Conservation (phyloP, 345 rosid genomes). For the Dipteronia dyeriana region DNA sequence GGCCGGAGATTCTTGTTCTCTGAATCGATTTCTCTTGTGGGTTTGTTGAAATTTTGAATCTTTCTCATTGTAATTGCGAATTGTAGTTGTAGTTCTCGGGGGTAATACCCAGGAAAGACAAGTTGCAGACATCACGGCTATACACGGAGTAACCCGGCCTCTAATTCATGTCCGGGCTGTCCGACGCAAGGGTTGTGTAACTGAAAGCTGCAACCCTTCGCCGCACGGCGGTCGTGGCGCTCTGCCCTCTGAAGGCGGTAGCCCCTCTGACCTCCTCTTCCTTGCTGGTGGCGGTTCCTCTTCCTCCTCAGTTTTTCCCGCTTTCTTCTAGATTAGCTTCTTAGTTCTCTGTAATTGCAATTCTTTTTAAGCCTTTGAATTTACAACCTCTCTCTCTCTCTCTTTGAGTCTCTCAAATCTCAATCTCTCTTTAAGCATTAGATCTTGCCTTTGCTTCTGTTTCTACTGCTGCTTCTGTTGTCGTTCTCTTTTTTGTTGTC, state of each 20-base stretch:
- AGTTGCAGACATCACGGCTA: constrained; percentile 98
- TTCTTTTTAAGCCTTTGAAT: too few relatives aligned
- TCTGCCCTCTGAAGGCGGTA: constrained; percentile 99
- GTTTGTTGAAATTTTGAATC: neutral
- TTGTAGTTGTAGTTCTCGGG: constrained; percentile 20
- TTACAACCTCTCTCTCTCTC: neutral
- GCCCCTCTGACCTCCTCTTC: constrained; percentile 99
- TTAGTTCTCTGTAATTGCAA: neutral
- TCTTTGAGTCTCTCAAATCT: too few relatives aligned
- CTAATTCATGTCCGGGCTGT: constrained; percentile 75
- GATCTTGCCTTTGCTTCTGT: constrained; percentile 21
- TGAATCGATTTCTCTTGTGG: neutral
- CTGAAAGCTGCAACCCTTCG: constrained; percentile 74
- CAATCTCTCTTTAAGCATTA: neutral
- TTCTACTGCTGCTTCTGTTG: constrained; percentile 10
- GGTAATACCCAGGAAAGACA: constrained; percentile 43
- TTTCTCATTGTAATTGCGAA: neutral
- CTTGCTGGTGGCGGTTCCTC: constrained; percentile 94
- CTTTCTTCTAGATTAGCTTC: constrained; percentile 15
- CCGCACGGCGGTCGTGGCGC: constrained; percentile 99
- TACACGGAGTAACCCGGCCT: constrained; percentile 62
- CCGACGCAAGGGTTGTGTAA: constrained; percentile 84
- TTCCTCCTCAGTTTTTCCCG: constrained; percentile 8
- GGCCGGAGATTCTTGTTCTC: neutral
- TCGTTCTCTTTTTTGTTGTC: constrained; percentile 1